These are phyloP conservation scores for Blastomyces gilchristii DNA, from an alignment of 2,329 filamentous ascomycete genomes.

Conservation along the genomic window DNA sequence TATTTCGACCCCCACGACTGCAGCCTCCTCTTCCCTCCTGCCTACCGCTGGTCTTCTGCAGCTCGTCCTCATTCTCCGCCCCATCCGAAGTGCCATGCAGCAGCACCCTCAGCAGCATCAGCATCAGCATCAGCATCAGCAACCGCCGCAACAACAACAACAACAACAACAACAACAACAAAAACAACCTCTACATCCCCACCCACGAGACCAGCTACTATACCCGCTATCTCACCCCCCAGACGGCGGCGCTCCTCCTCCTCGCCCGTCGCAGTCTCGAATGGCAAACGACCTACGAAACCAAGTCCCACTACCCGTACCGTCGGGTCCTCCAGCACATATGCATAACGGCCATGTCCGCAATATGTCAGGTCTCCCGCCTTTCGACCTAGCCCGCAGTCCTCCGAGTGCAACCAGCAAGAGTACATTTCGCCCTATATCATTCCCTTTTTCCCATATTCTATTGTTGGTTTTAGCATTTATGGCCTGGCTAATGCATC, in stretches of 20 bases:
- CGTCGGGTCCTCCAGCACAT: conserved; percentile 21
- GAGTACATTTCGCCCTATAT: conserved; percentile 20
- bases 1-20: neutral
- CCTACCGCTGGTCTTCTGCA: conserved; percentile 1
- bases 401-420: conserved; percentile 38
- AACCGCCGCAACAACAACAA: conserved; percentile 5
- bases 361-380: conserved; percentile 27
- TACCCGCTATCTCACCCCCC: conserved; percentile 1
- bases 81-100: neutral
- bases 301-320: conserved; percentile 31
- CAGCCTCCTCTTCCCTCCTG: neutral
- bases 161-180: conserved; percentile 3
- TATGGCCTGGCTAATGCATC: neutral
- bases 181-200: conserved; percentile 5
- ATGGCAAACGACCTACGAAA: conserved; percentile 32
- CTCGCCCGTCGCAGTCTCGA: conserved; percentile 19
- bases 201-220: neutral
- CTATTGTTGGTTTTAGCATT: neutral
- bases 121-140: conserved; percentile 4
- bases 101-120: conserved; percentile 11
- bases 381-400: conserved; percentile 39
- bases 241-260: conserved; percentile 10
- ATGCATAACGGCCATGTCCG: conserved; percentile 33
- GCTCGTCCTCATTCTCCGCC: neutral
- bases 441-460: neutral